Percentiles rank a stretch among this genome's conserved stretches.
Conservation (phyloP, 1,284 basidiomycete genomes). For the Tilletia walkeri region DNA sequence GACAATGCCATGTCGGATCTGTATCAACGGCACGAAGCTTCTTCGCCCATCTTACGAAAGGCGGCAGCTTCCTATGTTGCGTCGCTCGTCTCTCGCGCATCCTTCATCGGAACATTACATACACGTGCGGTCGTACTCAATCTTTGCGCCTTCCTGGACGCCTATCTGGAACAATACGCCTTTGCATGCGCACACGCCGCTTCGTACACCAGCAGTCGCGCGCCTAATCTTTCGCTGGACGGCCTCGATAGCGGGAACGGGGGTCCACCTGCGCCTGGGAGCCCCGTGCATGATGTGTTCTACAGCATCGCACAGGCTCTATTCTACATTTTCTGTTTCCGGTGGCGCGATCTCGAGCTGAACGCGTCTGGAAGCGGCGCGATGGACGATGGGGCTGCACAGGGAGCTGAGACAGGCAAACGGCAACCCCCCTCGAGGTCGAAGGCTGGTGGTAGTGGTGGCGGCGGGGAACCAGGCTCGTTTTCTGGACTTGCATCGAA, state of each 20-base stretch:
- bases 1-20: constrained; percentile 56
- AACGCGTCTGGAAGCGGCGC: constrained; percentile 44
- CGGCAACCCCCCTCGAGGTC: background rate
- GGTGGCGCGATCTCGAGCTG: constrained; percentile 82
- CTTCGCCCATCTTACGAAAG: constrained; percentile 46
- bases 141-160: constrained; percentile 77
- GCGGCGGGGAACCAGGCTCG: constrained; percentile 43
- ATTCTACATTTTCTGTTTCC: constrained; percentile 96
- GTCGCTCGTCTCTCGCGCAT: constrained; percentile 85
- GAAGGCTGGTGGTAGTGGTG: constrained; percentile 48
- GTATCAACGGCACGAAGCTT: constrained; percentile 26
- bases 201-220: background rate
- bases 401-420: background rate
- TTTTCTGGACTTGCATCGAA: constrained; percentile 5
- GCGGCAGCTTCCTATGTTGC: constrained; percentile 60
- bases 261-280: constrained; percentile 35
- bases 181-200: background rate
- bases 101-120: constrained; percentile 75
- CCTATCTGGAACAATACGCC: constrained; percentile 60
- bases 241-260: background rate
- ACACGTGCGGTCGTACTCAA: constrained; percentile 76
- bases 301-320: constrained; percentile 91
- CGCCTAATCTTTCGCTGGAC: background rate
- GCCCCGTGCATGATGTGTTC: constrained; percentile 61
- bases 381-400: constrained; percentile 57